A percentile compares a stretch with the other conserved stretches of the same genome.
Conservation (phyloP, 345 rosid species). For the Dipteronia sinensis region DNA sequence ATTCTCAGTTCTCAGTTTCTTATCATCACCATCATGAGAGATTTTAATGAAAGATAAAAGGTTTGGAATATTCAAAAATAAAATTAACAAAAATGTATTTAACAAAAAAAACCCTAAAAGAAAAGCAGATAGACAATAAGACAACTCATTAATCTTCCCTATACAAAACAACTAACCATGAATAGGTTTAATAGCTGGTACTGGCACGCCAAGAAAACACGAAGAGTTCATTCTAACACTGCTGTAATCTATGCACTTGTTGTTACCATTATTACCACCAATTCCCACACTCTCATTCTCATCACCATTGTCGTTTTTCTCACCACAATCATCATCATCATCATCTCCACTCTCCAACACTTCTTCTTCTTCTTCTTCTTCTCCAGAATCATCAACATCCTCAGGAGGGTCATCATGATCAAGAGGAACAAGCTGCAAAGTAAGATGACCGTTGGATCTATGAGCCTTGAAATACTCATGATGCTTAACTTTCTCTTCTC, state of each 20-base stretch:
- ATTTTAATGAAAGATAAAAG: neutral
- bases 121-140: neutral
- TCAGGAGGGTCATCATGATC: constrained; percentile 32
- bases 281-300: constrained; percentile 6
- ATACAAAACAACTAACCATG: constrained; percentile 24
- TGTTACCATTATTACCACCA: constrained; percentile 20
- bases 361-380: neutral
- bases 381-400: neutral
- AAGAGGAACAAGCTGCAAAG: constrained; percentile 61
- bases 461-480: constrained; percentile 69
- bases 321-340: neutral
- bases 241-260: constrained; percentile 32
- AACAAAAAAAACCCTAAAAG: neutral
- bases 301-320: neutral
- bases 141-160: neutral
- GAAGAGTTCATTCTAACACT: constrained; percentile 25
- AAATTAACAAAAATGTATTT: neutral
- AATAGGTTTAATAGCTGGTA: constrained; percentile 44
- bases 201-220: constrained; percentile 36
- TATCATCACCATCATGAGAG: neutral
- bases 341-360: neutral
- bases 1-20: neutral
- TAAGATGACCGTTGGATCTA: constrained; percentile 71
- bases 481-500: constrained; percentile 60
- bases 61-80: neutral